Evolutionary conservation across 139 green algal genomes (phyloP).

Genomic region (Picochlorum sp.): DNA sequence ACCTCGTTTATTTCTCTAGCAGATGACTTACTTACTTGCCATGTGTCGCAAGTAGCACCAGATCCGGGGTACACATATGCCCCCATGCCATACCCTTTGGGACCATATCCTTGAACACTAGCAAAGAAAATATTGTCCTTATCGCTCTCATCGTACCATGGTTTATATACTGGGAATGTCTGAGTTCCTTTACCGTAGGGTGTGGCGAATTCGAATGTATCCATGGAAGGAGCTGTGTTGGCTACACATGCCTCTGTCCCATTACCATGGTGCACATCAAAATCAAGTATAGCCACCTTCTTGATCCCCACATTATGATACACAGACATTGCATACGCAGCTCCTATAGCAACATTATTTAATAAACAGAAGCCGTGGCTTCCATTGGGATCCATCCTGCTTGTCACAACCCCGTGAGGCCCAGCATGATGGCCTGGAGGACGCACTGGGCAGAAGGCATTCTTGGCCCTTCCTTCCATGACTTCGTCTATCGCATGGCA

Average conservation of each 20-base stretch:
- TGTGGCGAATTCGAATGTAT: conserved; percentile 39
- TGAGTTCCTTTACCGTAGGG: conserved; percentile 64
- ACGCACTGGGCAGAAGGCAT: conserved; percentile 81
- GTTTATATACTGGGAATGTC: conserved; percentile 62
- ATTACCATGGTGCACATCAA: conserved; percentile 93
- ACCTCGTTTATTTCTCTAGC: not conserved
- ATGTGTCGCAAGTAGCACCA: conserved; percentile 66
- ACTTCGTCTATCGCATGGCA: conserved; percentile 62
- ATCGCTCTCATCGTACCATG: conserved; percentile 79
- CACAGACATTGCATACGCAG: conserved; percentile 75
- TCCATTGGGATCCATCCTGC: conserved; percentile 33
- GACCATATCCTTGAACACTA: conserved; percentile 67
- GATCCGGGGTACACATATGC: conserved; percentile 74
- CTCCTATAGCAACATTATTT: conserved; percentile 86
- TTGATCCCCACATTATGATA: conserved; percentile 56
- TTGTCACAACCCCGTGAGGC: conserved; percentile 54
- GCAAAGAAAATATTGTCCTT: conserved; percentile 83
- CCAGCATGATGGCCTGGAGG: conserved; percentile 87
- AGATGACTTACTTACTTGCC: not conserved
- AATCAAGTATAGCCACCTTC: conserved; percentile 80
- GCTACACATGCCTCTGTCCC: conserved; percentile 64
- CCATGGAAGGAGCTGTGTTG: conserved; percentile 27
- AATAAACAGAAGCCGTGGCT: conserved; percentile 91
- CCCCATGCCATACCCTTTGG: conserved; percentile 18
- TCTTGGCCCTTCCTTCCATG: conserved; percentile 43